Conservation (phyloP, 345 rosid species). For the Passiflora organensis region DNA sequence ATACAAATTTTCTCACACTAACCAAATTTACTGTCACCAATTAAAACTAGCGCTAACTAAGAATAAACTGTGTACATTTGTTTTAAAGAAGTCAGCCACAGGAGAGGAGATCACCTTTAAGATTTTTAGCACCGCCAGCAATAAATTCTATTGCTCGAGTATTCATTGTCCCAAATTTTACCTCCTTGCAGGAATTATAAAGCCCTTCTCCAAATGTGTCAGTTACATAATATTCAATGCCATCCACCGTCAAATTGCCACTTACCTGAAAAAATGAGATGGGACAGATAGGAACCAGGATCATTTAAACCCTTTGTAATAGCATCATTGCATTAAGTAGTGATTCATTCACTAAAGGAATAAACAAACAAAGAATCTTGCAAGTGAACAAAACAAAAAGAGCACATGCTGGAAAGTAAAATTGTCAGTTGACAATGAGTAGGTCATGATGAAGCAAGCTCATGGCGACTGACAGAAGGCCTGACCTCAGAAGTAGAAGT, state of each 20-base stretch:
- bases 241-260: conserved; percentile 25
- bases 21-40: no score
- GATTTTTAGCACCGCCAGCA: conserved; percentile 25
- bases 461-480: no score
- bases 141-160: conserved; percentile 25
- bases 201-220: conserved; percentile 18
- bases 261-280: conserved; percentile 7
- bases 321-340: no score
- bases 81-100: neutral
- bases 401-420: neutral
- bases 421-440: no score
- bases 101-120: conserved; percentile 14
- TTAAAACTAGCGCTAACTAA: no score
- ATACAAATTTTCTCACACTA: no score
- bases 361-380: neutral
- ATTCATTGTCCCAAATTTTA: conserved; percentile 29
- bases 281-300: neutral
- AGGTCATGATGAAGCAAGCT: no score
- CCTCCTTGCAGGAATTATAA: conserved; percentile 21
- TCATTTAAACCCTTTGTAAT: neutral
- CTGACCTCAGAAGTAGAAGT: conserved; percentile 23
- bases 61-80: no score
- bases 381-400: neutral
- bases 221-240: conserved; percentile 21
- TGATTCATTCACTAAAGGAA: no score